Percentiles rank a stretch among this genome's conserved stretches.
phyloP scores from a whole-genome alignment of 441 rosid species.

The Pelargonium citronellum region DNA sequence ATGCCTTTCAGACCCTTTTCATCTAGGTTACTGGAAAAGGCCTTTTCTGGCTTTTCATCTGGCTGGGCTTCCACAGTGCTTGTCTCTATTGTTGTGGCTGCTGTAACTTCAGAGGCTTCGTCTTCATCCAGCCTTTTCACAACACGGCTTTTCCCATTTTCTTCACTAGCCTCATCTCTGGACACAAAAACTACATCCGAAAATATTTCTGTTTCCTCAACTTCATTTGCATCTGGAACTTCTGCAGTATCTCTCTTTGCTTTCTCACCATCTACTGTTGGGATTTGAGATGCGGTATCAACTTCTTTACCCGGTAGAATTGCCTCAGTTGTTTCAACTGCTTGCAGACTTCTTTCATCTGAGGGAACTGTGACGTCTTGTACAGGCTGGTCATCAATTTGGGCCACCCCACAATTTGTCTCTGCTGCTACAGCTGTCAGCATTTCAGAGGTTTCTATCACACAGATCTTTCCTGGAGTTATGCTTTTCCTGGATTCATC shows the following conservation, averaged over 20 bases:
- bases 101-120: not conserved
- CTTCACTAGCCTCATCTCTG: slow-evolving; percentile 4
- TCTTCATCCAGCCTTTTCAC: not conserved
- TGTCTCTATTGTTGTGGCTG: slow-evolving; percentile 17
- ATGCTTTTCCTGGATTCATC: not conserved
- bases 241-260: not conserved
- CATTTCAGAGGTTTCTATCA: not conserved
- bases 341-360: not conserved
- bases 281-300: not conserved
- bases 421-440: not conserved
- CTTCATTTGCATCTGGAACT: slow-evolving; percentile 1
- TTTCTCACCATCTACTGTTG: not conserved
- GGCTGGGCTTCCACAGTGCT: slow-evolving; percentile 18
- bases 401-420: not conserved
- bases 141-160: not conserved
- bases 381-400: not conserved
- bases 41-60: slow-evolving; percentile 19
- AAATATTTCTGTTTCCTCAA: slow-evolving; percentile 5
- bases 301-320: not conserved
- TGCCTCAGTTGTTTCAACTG: slow-evolving; percentile 1
- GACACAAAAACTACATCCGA: slow-evolving; percentile 2
- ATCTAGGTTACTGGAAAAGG: slow-evolving; percentile 13
- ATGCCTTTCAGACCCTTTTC: slow-evolving; percentile 13
- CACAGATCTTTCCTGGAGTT: not conserved
- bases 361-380: not conserved